phyloP scores from a whole-genome alignment of 1,139 yeast species.

The Geotrichum armillariae region DNA sequence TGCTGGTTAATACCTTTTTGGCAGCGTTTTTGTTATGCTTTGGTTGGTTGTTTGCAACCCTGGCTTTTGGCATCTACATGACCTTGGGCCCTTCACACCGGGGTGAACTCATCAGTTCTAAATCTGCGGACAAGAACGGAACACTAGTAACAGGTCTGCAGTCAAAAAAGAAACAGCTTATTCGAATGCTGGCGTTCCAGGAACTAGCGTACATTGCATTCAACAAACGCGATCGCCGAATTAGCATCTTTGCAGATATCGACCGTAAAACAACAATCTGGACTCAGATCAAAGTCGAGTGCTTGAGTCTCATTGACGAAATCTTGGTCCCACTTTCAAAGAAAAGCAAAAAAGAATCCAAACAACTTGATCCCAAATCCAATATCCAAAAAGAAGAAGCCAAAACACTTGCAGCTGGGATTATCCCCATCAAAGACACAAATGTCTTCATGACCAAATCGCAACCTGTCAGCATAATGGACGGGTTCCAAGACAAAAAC shows the following conservation, averaged over 20 bases:
- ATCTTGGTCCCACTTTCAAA: conserved; percentile 20
- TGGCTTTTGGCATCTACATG: conserved; percentile 68
- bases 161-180: conserved; percentile 50
- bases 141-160: conserved; percentile 74
- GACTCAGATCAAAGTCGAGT: conserved; percentile 30
- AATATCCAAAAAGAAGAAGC: neutral
- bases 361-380: conserved; percentile 16
- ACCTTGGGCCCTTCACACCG: conserved; percentile 82
- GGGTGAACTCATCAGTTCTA: conserved; percentile 64
- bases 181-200: conserved; percentile 44
- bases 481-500: conserved; percentile 32
- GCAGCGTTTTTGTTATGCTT: conserved; percentile 46
- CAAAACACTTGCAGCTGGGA: neutral
- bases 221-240: conserved; percentile 36
- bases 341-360: conserved; percentile 20
- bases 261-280: conserved; percentile 33
- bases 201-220: conserved; percentile 39
- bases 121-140: conserved; percentile 60
- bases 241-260: conserved; percentile 39
- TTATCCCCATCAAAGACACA: conserved; percentile 20
- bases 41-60: conserved; percentile 64
- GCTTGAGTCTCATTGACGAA: conserved; percentile 25
- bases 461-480: conserved; percentile 24
- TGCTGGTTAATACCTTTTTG: conserved; percentile 43
- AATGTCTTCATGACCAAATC: conserved; percentile 22